Evolutionary conservation across 345 rosid species (phyloP).

Genomic region (Carallia pectinifolia): DNA sequence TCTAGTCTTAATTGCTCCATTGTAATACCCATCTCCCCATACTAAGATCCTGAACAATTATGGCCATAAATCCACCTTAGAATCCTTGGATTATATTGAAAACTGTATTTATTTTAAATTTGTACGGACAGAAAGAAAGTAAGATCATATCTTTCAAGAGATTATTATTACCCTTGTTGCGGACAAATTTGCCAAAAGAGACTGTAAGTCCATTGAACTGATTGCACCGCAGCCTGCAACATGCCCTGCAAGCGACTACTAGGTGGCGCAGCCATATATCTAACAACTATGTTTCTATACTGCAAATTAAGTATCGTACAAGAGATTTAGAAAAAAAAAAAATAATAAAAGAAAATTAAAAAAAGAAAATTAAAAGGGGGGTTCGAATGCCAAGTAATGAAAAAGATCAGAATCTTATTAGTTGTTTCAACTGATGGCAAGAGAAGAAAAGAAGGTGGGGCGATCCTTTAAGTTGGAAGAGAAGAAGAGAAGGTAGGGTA

Average conservation of each 20-base stretch:
- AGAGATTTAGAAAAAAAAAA: neutral
- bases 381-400: constrained; percentile 10
- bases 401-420: constrained; percentile 21
- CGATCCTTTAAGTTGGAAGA: neutral
- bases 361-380: neutral
- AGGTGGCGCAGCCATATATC: constrained; percentile 55
- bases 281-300: neutral
- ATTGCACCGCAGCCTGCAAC: constrained; percentile 83
- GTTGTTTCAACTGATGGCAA: neutral
- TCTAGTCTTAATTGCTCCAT: constrained; percentile 94
- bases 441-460: constrained; percentile 16
- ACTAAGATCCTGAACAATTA: constrained; percentile 50
- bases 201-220: constrained; percentile 92
- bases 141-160: neutral
- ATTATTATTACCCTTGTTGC: constrained; percentile 65
- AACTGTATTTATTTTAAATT: no score
- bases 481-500: constrained; percentile 17
- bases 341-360: neutral
- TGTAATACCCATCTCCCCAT: constrained; percentile 95
- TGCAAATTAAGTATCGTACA: neutral
- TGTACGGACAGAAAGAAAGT: no score
- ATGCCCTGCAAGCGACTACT: constrained; percentile 59
- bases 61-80: neutral
- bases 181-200: constrained; percentile 95
- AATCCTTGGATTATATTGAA: no score